Base-by-base conservation (phyloP, 1,139 yeast species). In the Yamadazyma sp. region DNA sequence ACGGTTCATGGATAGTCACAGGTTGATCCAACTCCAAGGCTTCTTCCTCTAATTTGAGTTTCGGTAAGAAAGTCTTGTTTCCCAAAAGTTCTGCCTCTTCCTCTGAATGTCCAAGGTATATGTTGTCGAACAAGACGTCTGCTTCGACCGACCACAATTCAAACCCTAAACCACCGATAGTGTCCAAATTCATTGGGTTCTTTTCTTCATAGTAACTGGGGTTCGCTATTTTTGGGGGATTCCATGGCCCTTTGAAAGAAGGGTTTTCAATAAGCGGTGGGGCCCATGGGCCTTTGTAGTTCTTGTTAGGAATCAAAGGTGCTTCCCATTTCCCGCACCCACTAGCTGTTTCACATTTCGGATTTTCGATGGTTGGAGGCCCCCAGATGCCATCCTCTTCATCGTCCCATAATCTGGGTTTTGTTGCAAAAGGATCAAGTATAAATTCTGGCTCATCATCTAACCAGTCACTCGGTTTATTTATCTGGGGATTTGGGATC, bases 131-230 rank as follows among this genome's bases (percentile, higher is more conserved):
- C 55, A 87, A 53, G 37, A 87, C 77, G 38, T 83, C 77, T 33
- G 73, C 71, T 49, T 87, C 85, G 83, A 89, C 83, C 41, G 94
- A 79, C 96, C 96, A 89, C 49, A 89, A 69, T 60, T 91, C 98
- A 57, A 91, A 86, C 4, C 96, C 96, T 39, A 91, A 54, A 7
- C 86, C 95, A 20, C 89, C 92, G 51, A 89, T 79, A 31, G 81
- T 75, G 51, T 77, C 83, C 47, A 87, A 63, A 49, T 80, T 69
- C 4, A 83, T 68, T 8, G 95, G 92, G 6, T 56, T 62, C 2
- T 45, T 44, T 51, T 81, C 87, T 50, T 80, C 82, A 51, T 62
- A 79, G 62, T 75, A 86, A 31, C 76, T 69, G 5, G 96, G 95
- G 57, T 89, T 89, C 23, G 79, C 62, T 42, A 86, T 76, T 51